Base-by-base conservation (phyloP, 1,284 basidiomycete species). In the Heterobasidion occidentale region DNA sequence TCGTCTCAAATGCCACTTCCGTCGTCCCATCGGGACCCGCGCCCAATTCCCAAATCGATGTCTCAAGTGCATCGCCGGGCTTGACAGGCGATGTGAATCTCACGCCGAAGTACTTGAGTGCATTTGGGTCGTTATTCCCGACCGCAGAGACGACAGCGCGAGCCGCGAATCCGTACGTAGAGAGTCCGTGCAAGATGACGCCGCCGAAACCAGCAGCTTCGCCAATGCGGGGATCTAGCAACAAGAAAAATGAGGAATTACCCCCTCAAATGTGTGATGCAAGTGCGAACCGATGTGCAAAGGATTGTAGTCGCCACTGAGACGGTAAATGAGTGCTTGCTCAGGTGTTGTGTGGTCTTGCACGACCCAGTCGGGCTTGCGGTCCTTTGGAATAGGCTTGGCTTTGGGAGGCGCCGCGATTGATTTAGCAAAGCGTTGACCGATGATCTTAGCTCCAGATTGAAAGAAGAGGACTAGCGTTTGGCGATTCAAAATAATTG, bases 281-380 rank as follows among this genome's bases (percentile, higher is more conserved):
- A 20, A 36, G 53, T 7, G 65, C 75, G 50, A 54, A 89, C 87
- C 87, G 59, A 92, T 88, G 70, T 93, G 91, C 11, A 93, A 76
- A 17, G 87, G 86, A 69, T 93, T 92, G 70, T 91, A 93, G 70
- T 92, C 90, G 1, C 90, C 90, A 57, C 84, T 88, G 38, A 93
- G 79, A 33, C 90, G 83, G 74, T 90, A 92, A 53, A 88, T 60
- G 52, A 88, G 70, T 0, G 91, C 90, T 69, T 92, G 90, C 62
- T 91, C 87, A 3, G 80, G 76, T 2, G 81, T 77, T 1, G 88
- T 92, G 67, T 81, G 73, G 58, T 92, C 89, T 47, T 73, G 74
- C 53, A 89, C 75, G 45, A 84, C 76, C 75, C 80, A 84, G 66
- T 90, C 84, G 1, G 90, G 80, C 58, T 80, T 78, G 58, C 81